Percentiles rank a stretch among this genome's conserved stretches.
phyloP scores from a whole-genome alignment of 164 flowering plant genomes.

The Kingdonia uniflora region DNA sequence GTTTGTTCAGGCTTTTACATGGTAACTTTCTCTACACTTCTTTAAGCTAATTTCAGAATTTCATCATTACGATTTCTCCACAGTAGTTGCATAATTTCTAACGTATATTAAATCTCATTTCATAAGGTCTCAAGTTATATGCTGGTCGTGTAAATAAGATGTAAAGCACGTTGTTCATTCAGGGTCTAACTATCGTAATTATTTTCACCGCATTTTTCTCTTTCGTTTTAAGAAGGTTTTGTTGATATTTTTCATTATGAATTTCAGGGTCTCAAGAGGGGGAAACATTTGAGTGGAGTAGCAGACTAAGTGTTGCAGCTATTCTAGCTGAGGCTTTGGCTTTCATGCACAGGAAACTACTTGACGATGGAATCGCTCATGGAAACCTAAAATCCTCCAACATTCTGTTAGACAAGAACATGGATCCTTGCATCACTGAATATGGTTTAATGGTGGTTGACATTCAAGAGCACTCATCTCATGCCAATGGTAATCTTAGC shows the following conservation, averaged over 20 bases:
- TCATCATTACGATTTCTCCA: too few species aligned
- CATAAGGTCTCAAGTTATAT: too few species aligned
- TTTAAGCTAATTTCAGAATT: background rate
- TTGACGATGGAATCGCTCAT: slow-evolving; percentile 35
- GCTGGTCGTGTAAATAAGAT: too few species aligned
- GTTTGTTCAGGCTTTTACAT: slow-evolving; percentile 49
- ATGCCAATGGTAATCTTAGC: slow-evolving; percentile 4
- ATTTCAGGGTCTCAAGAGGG: slow-evolving; percentile 35
- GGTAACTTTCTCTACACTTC: slow-evolving; percentile 22
- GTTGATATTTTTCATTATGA: background rate
- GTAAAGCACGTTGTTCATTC: too few species aligned
- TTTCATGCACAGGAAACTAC: slow-evolving; percentile 42
- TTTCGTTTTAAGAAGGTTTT: too few species aligned
- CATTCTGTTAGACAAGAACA: slow-evolving; percentile 37
- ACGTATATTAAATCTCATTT: too few species aligned
- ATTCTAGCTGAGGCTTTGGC: slow-evolving; percentile 38
- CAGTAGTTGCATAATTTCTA: too few species aligned
- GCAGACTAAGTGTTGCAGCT: slow-evolving; percentile 42
- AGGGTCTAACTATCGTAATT: too few species aligned
- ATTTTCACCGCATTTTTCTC: too few species aligned
- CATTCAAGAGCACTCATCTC: slow-evolving; percentile 16
- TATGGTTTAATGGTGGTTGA: slow-evolving; percentile 42
- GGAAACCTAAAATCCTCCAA: slow-evolving; percentile 68
- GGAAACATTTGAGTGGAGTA: slow-evolving; percentile 40
- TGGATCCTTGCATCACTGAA: slow-evolving; percentile 53